Conservation (phyloP, 148 eudicot genomes). For the Cornus florida region DNA sequence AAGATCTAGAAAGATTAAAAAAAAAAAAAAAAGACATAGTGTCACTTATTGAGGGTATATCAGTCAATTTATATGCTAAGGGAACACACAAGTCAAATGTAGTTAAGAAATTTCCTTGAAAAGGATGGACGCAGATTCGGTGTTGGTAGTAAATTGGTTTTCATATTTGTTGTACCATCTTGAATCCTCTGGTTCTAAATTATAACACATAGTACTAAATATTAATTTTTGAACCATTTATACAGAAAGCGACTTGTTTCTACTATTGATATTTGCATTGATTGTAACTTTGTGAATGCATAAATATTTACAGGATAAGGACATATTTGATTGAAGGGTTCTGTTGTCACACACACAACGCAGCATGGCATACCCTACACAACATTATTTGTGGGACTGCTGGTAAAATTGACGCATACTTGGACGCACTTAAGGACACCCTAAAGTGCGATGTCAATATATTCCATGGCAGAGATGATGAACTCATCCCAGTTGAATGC, state of each 20-base stretch:
- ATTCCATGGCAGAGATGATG: slow-evolving; percentile 76
- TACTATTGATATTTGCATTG: too few relatives aligned
- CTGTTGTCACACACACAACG: slow-evolving; percentile 81
- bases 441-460: slow-evolving; percentile 55
- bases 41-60: not conserved
- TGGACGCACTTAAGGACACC: slow-evolving; percentile 48
- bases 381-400: slow-evolving; percentile 85
- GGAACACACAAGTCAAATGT: not conserved
- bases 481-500: slow-evolving; percentile 81
- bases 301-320: slow-evolving; percentile 46
- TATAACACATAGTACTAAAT: too few relatives aligned
- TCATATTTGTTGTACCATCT: not conserved
- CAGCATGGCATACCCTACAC: slow-evolving; percentile 97
- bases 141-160: too few relatives aligned
- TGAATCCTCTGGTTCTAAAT: too few relatives aligned
- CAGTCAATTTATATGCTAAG: not conserved
- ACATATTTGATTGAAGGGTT: slow-evolving; percentile 76
- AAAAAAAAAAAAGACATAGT: too few relatives aligned
- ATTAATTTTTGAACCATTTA: too few relatives aligned
- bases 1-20: not conserved
- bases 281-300: too few relatives aligned
- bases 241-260: too few relatives aligned
- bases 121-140: not conserved
- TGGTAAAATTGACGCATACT: slow-evolving; percentile 62
- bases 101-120: not conserved